A percentile compares a stretch with the other conserved stretches of the same genome.
Evolutionary conservation across 2,329 filamentous ascomycete species (phyloP).

Genomic region (Paracamarosporium sp.): DNA sequence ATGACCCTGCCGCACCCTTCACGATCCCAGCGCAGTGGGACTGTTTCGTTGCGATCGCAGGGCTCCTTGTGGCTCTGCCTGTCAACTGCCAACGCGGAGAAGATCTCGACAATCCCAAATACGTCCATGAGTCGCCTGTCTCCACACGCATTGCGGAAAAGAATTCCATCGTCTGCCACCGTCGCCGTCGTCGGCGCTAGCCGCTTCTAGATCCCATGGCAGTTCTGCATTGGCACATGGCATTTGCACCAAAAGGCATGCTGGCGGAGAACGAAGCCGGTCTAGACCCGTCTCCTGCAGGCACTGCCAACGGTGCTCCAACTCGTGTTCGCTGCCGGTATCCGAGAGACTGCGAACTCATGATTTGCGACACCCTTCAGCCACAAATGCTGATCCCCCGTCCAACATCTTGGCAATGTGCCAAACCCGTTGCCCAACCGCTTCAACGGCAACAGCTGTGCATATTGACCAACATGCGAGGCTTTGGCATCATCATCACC

Average conservation of each 20-base stretch:
- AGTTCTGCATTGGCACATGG: neutral
- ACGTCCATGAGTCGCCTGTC: neutral
- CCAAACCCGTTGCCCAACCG: neutral
- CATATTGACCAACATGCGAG: too few relatives aligned
- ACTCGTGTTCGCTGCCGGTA: neutral
- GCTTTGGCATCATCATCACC: too few relatives aligned
- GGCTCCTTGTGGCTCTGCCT: neutral
- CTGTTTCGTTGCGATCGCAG: neutral
- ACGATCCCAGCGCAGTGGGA: neutral
- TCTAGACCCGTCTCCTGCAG: neutral
- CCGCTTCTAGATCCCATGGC: neutral
- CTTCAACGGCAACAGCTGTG: too few relatives aligned
- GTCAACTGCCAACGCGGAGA: neutral
- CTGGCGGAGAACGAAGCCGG: neutral
- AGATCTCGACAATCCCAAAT: neutral
- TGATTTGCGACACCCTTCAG: neutral
- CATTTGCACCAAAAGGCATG: neutral
- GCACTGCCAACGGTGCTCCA: neutral
- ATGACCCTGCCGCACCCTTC: neutral
- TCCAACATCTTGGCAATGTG: neutral
- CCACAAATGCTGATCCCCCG: neutral
- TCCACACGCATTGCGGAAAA: neutral
- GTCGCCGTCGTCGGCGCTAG: neutral
- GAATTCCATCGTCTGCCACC: too few relatives aligned
- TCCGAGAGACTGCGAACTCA: neutral